Conservation (phyloP, 2,329 filamentous ascomycete species). For the Trichoderma sp. region DNA sequence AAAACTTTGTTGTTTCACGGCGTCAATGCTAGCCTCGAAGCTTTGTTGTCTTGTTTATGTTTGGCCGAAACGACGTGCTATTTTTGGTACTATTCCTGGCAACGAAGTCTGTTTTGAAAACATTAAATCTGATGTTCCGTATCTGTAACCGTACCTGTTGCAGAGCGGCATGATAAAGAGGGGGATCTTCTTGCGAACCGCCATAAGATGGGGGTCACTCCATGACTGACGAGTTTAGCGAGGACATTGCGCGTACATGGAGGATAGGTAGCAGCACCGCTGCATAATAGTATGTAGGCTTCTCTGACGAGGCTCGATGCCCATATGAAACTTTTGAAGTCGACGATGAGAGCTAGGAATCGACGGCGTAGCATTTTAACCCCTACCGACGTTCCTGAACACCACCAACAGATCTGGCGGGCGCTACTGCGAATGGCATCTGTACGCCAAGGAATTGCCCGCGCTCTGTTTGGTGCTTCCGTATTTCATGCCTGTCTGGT, state of each 20-base stretch:
- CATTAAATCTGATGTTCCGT: neutral
- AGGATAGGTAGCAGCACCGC: neutral
- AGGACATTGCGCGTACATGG: neutral
- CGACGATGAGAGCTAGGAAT: neutral
- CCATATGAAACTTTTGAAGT: neutral
- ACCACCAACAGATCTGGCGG: conserved; percentile 3
- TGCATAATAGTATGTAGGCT: neutral
- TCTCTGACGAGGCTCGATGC: neutral
- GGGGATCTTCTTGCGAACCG: neutral
- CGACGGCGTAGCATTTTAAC: neutral
- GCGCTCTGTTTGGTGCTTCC: neutral
- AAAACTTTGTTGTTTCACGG: conserved; percentile 9
- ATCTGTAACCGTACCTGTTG: neutral
- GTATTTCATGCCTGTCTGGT: neutral
- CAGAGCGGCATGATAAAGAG: neutral
- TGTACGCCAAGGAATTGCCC: neutral
- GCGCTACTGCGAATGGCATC: neutral
- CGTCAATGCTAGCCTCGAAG: conserved; percentile 3
- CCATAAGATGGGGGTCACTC: neutral
- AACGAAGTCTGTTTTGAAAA: neutral
- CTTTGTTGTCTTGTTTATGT: conserved; percentile 5
- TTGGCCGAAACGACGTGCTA: neutral
- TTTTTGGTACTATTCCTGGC: neutral
- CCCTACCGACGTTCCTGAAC: neutral
- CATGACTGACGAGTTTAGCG: neutral